Evolutionary conservation across 495 filamentous ascomycete genomes (phyloP).

Genomic region (Tetracladium setigerum): DNA sequence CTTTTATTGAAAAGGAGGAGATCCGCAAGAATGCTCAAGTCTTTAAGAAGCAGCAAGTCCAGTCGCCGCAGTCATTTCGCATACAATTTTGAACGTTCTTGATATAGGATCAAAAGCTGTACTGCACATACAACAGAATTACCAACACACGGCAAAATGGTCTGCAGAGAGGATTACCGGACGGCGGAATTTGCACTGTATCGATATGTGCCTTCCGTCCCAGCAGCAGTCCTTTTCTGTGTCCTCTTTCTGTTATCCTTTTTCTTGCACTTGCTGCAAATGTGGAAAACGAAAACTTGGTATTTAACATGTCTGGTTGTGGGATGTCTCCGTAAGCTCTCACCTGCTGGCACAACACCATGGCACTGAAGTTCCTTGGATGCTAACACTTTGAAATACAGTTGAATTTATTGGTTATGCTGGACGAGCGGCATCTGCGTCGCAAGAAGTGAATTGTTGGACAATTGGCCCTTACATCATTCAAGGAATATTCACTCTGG

Average conservation of each 20-base stretch:
- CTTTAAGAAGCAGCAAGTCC: too few species aligned
- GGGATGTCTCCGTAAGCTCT: conserved; percentile 43
- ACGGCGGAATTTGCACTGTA: too few species aligned
- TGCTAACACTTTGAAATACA: neutral
- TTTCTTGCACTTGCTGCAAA: conserved; percentile 37
- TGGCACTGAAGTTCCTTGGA: too few species aligned
- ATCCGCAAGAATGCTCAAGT: too few species aligned
- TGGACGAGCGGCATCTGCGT: conserved; percentile 26
- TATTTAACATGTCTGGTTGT: conserved; percentile 51
- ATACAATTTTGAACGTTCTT: too few species aligned
- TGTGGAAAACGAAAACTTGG: conserved; percentile 39
- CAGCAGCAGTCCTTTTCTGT: conserved; percentile 38
- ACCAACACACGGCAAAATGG: too few species aligned
- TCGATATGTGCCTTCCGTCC: conserved; percentile 40
- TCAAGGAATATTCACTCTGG: conserved; percentile 40
- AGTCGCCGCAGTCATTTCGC: too few species aligned
- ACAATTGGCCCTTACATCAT: conserved; percentile 30
- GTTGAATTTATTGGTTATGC: conserved; percentile 40
- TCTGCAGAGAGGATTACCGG: too few species aligned
- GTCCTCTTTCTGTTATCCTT: conserved; percentile 40
- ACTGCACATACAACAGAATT: too few species aligned
- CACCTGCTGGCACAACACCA: too few species aligned
- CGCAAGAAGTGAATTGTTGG: conserved; percentile 24
- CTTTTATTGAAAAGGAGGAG: too few species aligned
- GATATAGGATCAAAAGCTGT: too few species aligned